Evolutionary conservation across 2,329 filamentous ascomycete species (phyloP).

Genomic region (Orbilia oligospora): DNA sequence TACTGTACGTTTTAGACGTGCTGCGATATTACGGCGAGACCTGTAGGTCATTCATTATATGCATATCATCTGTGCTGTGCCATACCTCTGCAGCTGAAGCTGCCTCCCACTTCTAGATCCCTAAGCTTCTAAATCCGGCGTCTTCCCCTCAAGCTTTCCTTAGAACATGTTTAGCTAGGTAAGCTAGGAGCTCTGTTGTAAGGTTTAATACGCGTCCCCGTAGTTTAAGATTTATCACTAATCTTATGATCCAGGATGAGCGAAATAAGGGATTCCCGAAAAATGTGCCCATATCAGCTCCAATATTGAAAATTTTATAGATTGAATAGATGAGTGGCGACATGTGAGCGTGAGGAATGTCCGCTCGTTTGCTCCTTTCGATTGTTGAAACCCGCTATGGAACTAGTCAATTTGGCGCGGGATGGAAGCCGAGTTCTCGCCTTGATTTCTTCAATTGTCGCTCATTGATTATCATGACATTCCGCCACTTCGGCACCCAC

Average conservation of each 20-base stretch:
- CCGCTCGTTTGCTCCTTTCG: constrained; percentile 24
- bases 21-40: background rate
- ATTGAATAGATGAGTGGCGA: background rate
- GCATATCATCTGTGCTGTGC: constrained; percentile 16
- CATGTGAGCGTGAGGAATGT: constrained; percentile 14
- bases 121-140: constrained; percentile 14
- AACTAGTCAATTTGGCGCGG: constrained; percentile 28
- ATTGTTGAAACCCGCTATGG: constrained; percentile 33
- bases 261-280: too few species aligned
- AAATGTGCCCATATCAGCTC: background rate
- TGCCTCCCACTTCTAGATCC: background rate
- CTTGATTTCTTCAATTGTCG: constrained; percentile 20
- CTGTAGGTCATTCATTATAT: background rate
- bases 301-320: background rate
- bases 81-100: background rate
- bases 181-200: background rate
- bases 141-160: background rate
- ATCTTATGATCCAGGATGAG: background rate
- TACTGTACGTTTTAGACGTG: background rate
- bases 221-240: background rate
- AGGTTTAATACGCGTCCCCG: background rate
- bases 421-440: constrained; percentile 4
- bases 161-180: background rate
- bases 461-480: background rate
- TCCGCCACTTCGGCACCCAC: background rate